Conservation (phyloP, 768 basidiomycete species). For the Serendipita sp. region DNA sequence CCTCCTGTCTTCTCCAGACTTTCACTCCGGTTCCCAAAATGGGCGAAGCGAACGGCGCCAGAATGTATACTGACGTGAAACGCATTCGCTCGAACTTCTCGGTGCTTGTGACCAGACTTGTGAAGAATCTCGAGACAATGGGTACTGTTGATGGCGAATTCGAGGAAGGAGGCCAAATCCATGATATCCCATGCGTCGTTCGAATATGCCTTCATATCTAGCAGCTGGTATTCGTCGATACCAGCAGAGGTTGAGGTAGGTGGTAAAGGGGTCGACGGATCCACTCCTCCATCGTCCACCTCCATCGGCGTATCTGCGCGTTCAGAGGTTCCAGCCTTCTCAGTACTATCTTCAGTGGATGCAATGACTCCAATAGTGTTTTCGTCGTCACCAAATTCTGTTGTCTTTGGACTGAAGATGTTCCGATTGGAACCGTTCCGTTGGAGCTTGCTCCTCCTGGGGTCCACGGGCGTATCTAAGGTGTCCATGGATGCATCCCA, state of each 20-base stretch:
- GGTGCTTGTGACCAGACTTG: constrained; percentile 47
- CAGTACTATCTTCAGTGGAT: neutral
- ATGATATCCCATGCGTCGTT: constrained; percentile 36
- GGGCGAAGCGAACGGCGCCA: constrained; percentile 52
- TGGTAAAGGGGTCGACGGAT: neutral
- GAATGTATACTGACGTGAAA: constrained; percentile 60
- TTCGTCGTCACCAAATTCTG: neutral
- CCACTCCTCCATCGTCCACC: neutral
- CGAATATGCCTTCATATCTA: constrained; percentile 37
- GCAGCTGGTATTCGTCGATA: no score
- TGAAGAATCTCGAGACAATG: constrained; percentile 55
- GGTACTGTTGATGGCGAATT: constrained; percentile 64
- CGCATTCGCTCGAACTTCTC: constrained; percentile 65
- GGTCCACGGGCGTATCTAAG: neutral
- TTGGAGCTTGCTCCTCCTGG: neutral
- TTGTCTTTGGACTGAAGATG: neutral
- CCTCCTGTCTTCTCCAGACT: constrained; percentile 59
- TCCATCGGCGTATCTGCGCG: neutral
- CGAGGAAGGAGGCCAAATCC: constrained; percentile 57
- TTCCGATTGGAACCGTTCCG: neutral
- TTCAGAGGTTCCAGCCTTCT: neutral
- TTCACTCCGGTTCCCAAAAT: constrained; percentile 59
- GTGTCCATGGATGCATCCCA: constrained; percentile 19
- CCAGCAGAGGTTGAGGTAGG: neutral
- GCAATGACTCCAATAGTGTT: neutral